Base-by-base conservation (phyloP, 1,284 basidiomycete species). In the Malassezia yamatoensis region DNA sequence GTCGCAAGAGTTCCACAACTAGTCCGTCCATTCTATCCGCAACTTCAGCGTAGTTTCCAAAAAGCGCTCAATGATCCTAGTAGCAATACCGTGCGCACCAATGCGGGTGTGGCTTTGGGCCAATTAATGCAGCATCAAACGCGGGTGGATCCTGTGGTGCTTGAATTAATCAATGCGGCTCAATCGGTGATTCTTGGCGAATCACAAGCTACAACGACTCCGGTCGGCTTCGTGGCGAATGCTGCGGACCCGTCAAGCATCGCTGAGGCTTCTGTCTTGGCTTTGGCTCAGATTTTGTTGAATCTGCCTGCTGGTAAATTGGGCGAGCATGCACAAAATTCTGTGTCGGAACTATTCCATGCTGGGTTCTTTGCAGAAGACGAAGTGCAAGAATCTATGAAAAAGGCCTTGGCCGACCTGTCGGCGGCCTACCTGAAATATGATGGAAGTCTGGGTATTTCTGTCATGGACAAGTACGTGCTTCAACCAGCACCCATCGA, bases 1-100 rank as follows among this genome's bases (percentile, higher is more conserved):
- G 61, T 74, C 36, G 59, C 56, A n/a, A 62, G 63, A 87, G 69
- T 96, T 18, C 90, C 93, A 0, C 79, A 81, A 18, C 88, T 94
- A 63, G 89, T 96, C 62, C 90, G 90, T 74, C 91, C 93, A 0
- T 98, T 98, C 84, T 96, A 96, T 80, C 94, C 93, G 2, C 93
- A 98, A 74, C 78, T 98, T 36, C 93, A 96, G 74, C 82, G 93
- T 34, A 45, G 41, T 0, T 98, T 98, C 72, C 86, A 96, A 76
- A 98, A 98, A 78, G 88, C 89, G 37, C 82, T 87, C 0, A 82
- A 85, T 57, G 93, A 98, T 74, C 77, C 85, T 0, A 81, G 85
- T 1, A 88, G 87, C 63, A 78, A 81, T 2, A 83, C 82, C 16
- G 90, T 98, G 29, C 83, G 93, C 49, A 84, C 79, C 58, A 83